Base-by-base conservation (phyloP, 352 stramenopile species). In the Phytophthora cryptogea region DNA sequence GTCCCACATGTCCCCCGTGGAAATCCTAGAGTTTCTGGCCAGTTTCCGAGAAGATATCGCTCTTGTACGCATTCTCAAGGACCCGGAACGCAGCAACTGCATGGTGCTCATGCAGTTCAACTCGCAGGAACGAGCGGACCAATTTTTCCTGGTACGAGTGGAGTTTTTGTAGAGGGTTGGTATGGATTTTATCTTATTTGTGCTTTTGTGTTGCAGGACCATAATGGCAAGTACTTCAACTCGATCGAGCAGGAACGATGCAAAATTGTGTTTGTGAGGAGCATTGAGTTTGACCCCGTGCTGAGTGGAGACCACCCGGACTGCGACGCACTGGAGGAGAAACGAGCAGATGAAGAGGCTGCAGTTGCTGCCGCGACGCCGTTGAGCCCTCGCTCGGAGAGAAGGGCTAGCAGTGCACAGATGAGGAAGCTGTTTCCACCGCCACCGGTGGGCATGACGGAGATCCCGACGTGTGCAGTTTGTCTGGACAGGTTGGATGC, bases 211-310 rank as follows among this genome's bases (percentile, higher is more conserved):
- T 50, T 54, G 26, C 44, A 93, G 68, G 83, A 82, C 26, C 90
- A 94, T 62, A 96, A 97, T 42, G 87, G 89, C 56, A 92, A 81
- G 28, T 94, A 92, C 54, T 97, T 97, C 66, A 97, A 95, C 67
- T 97, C 89, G 51, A 95, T 97, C 40, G 88, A 97, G 73, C 86
- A 88, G 36, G 85, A 96, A 54, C 78, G 80, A 7, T 97, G 88
- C 70, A 90, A 92, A 46, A 90, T 97, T 62, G 88, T 96, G 43
- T 97, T 97, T 65, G 88, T 97, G 39, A 71, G 81, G 48, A 89
- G 77, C 51, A 92, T 97, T 49, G 83, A 89, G 70, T 97, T 97
- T 58, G 86, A 94, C 63, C 44, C 70, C 0, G 58, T 85, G 13
- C 32, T 78, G 13, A 60, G 67, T 48, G 39, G 39, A 44, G 42